Percentiles rank a stretch among this genome's conserved stretches.
Evolutionary conservation across 345 rosid genomes (phyloP).

Genomic region (Durio zibethinus): DNA sequence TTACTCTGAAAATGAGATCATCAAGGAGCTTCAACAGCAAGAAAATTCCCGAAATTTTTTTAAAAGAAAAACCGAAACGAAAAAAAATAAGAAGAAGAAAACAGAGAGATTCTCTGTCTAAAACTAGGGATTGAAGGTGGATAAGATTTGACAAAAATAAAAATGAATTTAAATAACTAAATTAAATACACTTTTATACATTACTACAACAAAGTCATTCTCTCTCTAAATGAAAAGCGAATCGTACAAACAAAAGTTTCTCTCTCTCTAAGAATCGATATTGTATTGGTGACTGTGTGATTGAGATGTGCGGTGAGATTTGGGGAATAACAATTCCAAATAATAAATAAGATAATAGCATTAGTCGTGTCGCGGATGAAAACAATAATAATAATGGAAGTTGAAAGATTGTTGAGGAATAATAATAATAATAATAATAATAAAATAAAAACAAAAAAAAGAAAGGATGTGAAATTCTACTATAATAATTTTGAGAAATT

Average conservation of each 20-base stretch:
- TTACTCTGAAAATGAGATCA: slow-evolving; percentile 14
- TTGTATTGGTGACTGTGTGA: slow-evolving; percentile 47
- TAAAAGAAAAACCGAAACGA: background rate
- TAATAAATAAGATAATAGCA: slow-evolving; percentile 11
- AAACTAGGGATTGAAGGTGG: background rate
- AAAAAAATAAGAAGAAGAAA: background rate
- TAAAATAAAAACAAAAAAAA: slow-evolving; percentile 15
- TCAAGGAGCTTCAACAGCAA: slow-evolving; percentile 5
- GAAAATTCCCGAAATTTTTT: background rate
- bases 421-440: background rate
- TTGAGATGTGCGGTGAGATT: slow-evolving; percentile 63
- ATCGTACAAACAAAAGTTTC: background rate
- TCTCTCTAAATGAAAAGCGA: background rate
- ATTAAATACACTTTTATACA: background rate
- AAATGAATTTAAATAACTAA: background rate
- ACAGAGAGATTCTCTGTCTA: slow-evolving; percentile 5
- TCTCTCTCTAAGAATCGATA: slow-evolving; percentile 15
- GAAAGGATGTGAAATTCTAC: background rate
- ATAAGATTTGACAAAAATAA: background rate
- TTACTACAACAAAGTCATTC: background rate
- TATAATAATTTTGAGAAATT: slow-evolving; percentile 11
- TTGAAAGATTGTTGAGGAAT: background rate
- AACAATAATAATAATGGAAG: background rate
- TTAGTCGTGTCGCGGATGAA: background rate
- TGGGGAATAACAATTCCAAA: slow-evolving; percentile 29